These are phyloP conservation scores for Aspergillus chevalieri DNA, from an alignment of 2,329 filamentous ascomycete species.

Conservation along the genomic window DNA sequence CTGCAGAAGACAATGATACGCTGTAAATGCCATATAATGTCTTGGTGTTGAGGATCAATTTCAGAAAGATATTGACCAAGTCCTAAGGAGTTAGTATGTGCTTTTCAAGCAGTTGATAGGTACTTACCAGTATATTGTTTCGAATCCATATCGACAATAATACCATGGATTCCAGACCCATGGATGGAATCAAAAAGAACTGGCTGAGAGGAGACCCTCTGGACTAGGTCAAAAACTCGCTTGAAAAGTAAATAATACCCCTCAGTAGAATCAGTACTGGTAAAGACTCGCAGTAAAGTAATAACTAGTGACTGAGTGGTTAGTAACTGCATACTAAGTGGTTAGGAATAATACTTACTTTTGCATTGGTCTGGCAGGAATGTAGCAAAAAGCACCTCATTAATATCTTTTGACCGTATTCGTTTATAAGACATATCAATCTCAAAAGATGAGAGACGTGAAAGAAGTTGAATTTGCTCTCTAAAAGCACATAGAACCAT, in stretches of 20 bases:
- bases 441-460: too few relatives aligned
- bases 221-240: too few relatives aligned
- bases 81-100: too few relatives aligned
- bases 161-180: constrained; percentile 2
- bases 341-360: too few relatives aligned
- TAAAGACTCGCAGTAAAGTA: constrained; percentile 6
- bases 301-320: too few relatives aligned
- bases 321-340: too few relatives aligned
- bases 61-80: background rate
- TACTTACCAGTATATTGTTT: constrained; percentile 5
- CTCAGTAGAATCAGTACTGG: constrained; percentile 1
- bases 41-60: background rate
- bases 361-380: constrained; percentile 3
- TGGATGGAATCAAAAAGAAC: constrained; percentile 3
- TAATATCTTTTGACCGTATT: too few relatives aligned
- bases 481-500: too few relatives aligned
- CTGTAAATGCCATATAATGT: background rate
- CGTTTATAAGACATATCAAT: too few relatives aligned
- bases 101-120: too few relatives aligned
- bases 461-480: too few relatives aligned
- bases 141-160: constrained; percentile 5
- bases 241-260: constrained; percentile 6
- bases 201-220: too few relatives aligned
- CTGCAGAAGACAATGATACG: background rate
- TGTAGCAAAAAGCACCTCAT: constrained; percentile 7